phyloP scores from a whole-genome alignment of 75 land plant genomes.

The Isoetes taiwanensis region DNA sequence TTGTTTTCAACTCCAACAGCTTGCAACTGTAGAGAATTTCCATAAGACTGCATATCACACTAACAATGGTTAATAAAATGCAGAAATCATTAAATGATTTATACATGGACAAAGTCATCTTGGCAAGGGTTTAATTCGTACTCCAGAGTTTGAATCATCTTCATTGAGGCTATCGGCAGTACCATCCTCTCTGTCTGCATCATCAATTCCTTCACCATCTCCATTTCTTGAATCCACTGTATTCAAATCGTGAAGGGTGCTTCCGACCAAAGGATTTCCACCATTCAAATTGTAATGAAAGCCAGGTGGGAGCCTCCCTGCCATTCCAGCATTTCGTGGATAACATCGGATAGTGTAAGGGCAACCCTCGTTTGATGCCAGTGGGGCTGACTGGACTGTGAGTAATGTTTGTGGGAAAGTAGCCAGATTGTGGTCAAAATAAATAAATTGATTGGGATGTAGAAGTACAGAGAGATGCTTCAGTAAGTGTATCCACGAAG shows the following conservation, averaged over 20 bases:
- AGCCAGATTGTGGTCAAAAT: too few relatives aligned
- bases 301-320: constrained; percentile 35
- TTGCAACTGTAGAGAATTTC: constrained; percentile 45
- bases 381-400: too few relatives aligned
- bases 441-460: too few relatives aligned
- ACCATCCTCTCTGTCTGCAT: not conserved
- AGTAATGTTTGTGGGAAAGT: too few relatives aligned
- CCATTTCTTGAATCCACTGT: constrained; percentile 34
- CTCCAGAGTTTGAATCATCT: constrained; percentile 9
- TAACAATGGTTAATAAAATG: not conserved
- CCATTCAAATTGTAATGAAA: constrained; percentile 54
- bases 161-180: constrained; percentile 11
- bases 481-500: too few relatives aligned
- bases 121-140: not conserved
- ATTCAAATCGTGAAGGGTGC: constrained; percentile 66
- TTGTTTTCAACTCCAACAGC: constrained; percentile 49
- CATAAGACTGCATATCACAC: constrained; percentile 32
- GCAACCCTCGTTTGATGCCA: too few relatives aligned
- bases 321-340: too few relatives aligned
- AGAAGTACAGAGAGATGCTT: too few relatives aligned
- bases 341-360: too few relatives aligned
- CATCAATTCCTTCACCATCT: constrained; percentile 38
- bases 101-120: too few relatives aligned
- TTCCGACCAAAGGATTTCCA: constrained; percentile 45
- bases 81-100: not conserved